A percentile compares a stretch with the other conserved stretches of the same genome.
phyloP scores from a whole-genome alignment of 768 basidiomycete genomes.

The Mycena capillaripes region DNA sequence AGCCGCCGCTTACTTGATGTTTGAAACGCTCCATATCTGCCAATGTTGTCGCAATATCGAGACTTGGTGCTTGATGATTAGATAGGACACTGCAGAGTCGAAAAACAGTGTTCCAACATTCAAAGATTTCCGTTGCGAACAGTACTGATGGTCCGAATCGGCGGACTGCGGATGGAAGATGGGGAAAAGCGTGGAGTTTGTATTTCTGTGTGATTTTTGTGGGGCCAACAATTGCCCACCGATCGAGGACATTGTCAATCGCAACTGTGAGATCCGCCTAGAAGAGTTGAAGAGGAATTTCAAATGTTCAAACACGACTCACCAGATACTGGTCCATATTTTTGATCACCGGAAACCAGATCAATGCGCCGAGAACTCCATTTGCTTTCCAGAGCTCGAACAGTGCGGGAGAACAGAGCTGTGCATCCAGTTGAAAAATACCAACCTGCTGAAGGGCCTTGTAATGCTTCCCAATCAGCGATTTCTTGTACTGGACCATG shows the following conservation, averaged over 20 bases:
- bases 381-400: conserved; percentile 7
- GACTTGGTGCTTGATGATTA: too few species aligned
- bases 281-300: background rate
- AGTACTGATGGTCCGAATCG: background rate
- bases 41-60: too few species aligned
- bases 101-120: background rate
- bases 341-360: background rate
- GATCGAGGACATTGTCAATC: background rate
- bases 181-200: background rate
- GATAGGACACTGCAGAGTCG: background rate
- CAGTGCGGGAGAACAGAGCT: background rate
- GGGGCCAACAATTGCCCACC: too few species aligned
- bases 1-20: too few species aligned
- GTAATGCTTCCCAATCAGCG: conserved; percentile 3
- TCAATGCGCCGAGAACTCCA: background rate
- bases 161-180: background rate
- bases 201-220: too few species aligned
- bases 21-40: too few species aligned
- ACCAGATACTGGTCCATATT: background rate
- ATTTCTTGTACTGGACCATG: conserved; percentile 3
- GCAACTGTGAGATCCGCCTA: background rate
- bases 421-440: background rate
- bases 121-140: background rate
- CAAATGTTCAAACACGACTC: background rate
- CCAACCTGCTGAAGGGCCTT: conserved; percentile 1